Evolutionary conservation across 495 filamentous ascomycete genomes (phyloP), one percentile per base, ranked within the genome.

Genomic region (Aspergillus diversus): DNA sequence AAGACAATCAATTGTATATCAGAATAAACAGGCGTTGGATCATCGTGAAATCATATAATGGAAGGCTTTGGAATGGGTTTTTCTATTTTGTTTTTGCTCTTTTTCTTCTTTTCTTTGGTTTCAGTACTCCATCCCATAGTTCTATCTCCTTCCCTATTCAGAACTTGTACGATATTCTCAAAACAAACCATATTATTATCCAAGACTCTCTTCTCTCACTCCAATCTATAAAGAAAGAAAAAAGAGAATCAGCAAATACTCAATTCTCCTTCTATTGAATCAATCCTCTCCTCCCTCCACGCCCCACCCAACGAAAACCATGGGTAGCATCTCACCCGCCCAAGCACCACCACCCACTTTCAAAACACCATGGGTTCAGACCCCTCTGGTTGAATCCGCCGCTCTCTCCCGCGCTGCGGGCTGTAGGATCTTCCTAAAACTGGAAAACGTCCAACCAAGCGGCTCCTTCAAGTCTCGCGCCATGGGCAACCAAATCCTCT

Each of bases 391-490:
- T 62, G 85, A 86, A 68, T 92, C 90, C 0, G 74, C 79, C 42
- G 75, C 83, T 5, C 83, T 95, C 33, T 93, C 90, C 39, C 81
- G 83, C 60, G 81, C 81, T n/a, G 90, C 89, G 31, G 89, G 89
- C 43, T 93, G 90, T 71, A 82, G 86, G 63, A 86, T 98, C 77
- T 93, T 89, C 76, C 88, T 99, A 68, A 99, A 99, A 73, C 87
- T 97, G 59, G 94, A 99, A 63, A 91, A 91, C 75, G 86, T 94
- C 68, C 94, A 99, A 68, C 94, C 95, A 5, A 90, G 90, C 5
- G 93, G 92, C 50, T 96, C 92, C 9, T 99, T 97, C 87, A 99
- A 97, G 76, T 96, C 93, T 34, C 88, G 87, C 70, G 94, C 91
- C 16, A 87, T 97, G 64, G 94, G 93, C 64, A 86, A 91, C 74